phyloP scores from a whole-genome alignment of 768 basidiomycete genomes.

The Leccinum arenicola region DNA sequence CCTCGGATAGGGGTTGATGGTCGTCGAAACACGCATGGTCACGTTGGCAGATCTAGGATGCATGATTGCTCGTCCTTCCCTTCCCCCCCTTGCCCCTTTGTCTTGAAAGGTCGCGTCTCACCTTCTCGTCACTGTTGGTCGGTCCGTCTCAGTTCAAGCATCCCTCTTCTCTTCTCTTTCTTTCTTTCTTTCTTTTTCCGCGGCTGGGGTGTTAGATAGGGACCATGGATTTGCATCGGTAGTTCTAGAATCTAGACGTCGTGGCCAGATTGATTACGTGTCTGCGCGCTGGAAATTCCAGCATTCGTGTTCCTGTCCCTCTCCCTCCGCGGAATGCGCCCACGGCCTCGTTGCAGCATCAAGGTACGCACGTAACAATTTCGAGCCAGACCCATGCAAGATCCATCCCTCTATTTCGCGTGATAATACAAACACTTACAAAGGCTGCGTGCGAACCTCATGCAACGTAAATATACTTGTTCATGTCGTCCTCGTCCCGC shows the following conservation, averaged over 20 bases:
- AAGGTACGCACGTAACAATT: neutral
- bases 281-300: neutral
- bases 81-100: too few relatives aligned
- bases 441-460: constrained; percentile 25
- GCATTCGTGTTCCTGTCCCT: neutral
- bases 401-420: neutral
- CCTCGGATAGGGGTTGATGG: neutral
- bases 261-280: neutral
- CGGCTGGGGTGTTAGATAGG: neutral
- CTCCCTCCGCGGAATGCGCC: neutral
- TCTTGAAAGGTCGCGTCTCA: neutral
- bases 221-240: neutral
- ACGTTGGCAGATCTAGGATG: neutral
- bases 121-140: neutral
- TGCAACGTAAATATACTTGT: constrained; percentile 78
- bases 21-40: neutral
- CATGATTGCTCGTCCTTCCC: too few relatives aligned
- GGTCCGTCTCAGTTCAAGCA: neutral
- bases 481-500: constrained; percentile 69
- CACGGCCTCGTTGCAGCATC: neutral
- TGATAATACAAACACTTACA: neutral
- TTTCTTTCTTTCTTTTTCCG: neutral
- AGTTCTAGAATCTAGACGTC: neutral
- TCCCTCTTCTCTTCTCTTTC: neutral
- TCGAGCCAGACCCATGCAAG: neutral